These are phyloP conservation scores for Hypoxylon perforatum DNA, from an alignment of 495 filamentous ascomycete species.

Conservation along the genomic window DNA sequence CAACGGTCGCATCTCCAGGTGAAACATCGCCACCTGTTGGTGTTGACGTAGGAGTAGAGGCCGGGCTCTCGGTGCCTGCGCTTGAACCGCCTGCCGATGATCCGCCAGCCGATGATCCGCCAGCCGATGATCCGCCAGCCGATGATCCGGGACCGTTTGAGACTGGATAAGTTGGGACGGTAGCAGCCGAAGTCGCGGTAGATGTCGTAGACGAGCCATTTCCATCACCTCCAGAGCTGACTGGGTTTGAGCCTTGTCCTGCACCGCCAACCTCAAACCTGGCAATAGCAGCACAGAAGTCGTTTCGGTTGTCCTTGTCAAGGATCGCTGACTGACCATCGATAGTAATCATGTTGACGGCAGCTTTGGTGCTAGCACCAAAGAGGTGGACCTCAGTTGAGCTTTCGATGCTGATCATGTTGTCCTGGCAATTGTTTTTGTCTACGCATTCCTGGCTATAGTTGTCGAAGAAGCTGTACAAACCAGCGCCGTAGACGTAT, in stretches of 20 bases:
- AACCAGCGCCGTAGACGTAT: constrained; percentile 79
- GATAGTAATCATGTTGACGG: constrained; percentile 83
- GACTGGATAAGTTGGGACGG: neutral
- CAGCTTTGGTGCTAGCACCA: constrained; percentile 87
- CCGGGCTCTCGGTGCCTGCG: constrained; percentile 26
- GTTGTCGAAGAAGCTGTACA: constrained; percentile 91
- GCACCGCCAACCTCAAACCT: constrained; percentile 39
- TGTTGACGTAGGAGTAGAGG: constrained; percentile 22
- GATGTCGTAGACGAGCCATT: constrained; percentile 10
- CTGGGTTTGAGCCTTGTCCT: constrained; percentile 21
- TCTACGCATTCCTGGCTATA: constrained; percentile 81
- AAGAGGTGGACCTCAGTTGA: constrained; percentile 72
- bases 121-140: constrained; percentile 5
- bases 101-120: too few relatives aligned
- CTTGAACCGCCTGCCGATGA: too few relatives aligned
- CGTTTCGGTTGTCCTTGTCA: constrained; percentile 74
- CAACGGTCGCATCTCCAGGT: constrained; percentile 29
- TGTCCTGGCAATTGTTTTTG: constrained; percentile 81
- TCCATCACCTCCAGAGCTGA: constrained; percentile 16
- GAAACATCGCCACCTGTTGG: constrained; percentile 38
- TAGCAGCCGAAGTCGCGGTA: constrained; percentile 8
- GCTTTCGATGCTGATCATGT: constrained; percentile 87
- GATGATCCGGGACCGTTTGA: constrained; percentile 15
- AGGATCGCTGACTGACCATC: constrained; percentile 65
- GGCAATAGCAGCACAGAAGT: constrained; percentile 81